Conservation (phyloP, 768 basidiomycete genomes). For the Tulasnella sp. region DNA sequence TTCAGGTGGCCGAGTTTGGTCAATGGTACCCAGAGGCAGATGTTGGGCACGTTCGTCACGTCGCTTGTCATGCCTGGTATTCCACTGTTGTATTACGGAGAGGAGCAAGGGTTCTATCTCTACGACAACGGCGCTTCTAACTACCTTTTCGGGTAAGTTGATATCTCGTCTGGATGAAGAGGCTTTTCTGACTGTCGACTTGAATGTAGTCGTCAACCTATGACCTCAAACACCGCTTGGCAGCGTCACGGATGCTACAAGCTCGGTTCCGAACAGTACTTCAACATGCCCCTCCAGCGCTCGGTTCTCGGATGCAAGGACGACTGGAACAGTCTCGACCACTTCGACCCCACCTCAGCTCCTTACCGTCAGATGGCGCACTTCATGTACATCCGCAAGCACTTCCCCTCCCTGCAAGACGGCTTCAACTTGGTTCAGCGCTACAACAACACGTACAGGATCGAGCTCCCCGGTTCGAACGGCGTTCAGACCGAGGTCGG, state of each 20-base stretch:
- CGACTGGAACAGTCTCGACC: slow-evolving; percentile 87
- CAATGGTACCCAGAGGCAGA: slow-evolving; percentile 69
- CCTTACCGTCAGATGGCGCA: slow-evolving; percentile 62
- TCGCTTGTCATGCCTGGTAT: slow-evolving; percentile 80
- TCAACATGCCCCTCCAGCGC: slow-evolving; percentile 80
- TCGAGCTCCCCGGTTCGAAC: slow-evolving; percentile 79
- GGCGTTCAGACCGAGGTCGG: slow-evolving; percentile 73
- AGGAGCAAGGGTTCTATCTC: slow-evolving; percentile 79
- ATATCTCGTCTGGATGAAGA: not conserved
- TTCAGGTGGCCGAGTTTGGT: slow-evolving; percentile 87
- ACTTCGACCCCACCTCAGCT: slow-evolving; percentile 84
- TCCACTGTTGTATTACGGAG: slow-evolving; percentile 79
- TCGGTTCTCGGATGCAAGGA: slow-evolving; percentile 74
- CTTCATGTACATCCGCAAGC: slow-evolving; percentile 54
- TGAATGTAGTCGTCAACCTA: slow-evolving; percentile 68
- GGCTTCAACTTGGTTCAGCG: slow-evolving; percentile 74
- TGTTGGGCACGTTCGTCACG: slow-evolving; percentile 66
- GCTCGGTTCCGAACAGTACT: slow-evolving; percentile 85
- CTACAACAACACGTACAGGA: slow-evolving; percentile 74
- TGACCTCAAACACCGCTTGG: slow-evolving; percentile 77
- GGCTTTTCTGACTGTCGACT: not conserved
- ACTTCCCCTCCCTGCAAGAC: slow-evolving; percentile 69
- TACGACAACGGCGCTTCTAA: slow-evolving; percentile 83
- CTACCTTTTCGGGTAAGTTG: slow-evolving; percentile 72
- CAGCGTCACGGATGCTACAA: slow-evolving; percentile 87